A percentile compares a stretch with the other conserved stretches of the same genome.
phyloP scores from a whole-genome alignment of 2,329 filamentous ascomycete genomes.

The Fusarium sp. region DNA sequence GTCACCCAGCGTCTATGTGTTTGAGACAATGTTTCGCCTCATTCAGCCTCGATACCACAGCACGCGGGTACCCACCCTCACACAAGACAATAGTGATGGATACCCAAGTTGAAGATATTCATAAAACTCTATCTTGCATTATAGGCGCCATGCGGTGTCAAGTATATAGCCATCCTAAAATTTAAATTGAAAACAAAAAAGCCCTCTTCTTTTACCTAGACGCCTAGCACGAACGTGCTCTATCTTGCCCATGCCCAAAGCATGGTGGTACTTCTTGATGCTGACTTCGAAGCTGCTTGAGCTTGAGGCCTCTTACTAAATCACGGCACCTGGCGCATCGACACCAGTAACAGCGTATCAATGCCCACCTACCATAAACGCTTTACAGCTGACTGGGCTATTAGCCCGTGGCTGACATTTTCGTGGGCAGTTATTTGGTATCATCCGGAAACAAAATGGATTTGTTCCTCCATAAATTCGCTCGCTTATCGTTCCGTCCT shows the following conservation, averaged over 20 bases:
- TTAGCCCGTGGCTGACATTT: conserved; percentile 24
- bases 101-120: conserved; percentile 2
- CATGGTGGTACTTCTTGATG: conserved; percentile 4
- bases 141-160: conserved; percentile 28
- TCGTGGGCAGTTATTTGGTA: conserved; percentile 33
- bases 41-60: background rate
- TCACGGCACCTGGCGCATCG: conserved; percentile 8
- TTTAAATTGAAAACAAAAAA: no score
- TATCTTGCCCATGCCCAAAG: conserved; percentile 18
- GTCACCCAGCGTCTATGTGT: background rate
- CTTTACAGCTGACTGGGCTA: conserved; percentile 18
- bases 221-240: conserved; percentile 29
- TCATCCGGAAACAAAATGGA: conserved; percentile 37
- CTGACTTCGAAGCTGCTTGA: conserved; percentile 9
- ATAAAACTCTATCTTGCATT: conserved; percentile 36
- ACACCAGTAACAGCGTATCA: conserved; percentile 17
- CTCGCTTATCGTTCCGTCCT: conserved; percentile 30
- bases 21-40: background rate
- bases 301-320: conserved; percentile 4
- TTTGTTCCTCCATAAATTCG: conserved; percentile 34
- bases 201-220: conserved; percentile 31
- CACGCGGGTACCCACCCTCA: background rate
- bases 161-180: conserved; percentile 38
- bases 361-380: conserved; percentile 18
- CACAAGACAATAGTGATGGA: background rate